Evolutionary conservation across 805 yeast species (phyloP).

Genomic region (Candida nonsorbophila): DNA sequence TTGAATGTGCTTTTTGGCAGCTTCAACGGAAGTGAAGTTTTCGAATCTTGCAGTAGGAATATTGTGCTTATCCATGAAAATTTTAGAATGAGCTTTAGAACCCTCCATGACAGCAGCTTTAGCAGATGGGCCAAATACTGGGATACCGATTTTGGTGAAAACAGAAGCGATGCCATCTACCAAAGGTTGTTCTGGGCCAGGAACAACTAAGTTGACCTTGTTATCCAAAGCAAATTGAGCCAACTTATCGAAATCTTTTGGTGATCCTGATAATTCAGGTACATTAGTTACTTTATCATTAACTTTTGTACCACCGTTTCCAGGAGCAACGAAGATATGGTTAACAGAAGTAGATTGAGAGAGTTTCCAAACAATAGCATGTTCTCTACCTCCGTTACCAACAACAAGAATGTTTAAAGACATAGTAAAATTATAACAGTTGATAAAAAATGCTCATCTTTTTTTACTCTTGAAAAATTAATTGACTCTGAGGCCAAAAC

Average conservation of each 20-base stretch:
- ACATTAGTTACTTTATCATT: conserved; percentile 61
- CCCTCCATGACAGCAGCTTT: conserved; percentile 95
- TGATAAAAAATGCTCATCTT: not conserved
- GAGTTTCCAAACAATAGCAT: conserved; percentile 90
- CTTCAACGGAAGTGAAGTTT: conserved; percentile 72
- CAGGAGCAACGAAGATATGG: conserved; percentile 88
- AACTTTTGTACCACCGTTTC: conserved; percentile 86
- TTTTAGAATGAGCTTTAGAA: conserved; percentile 89
- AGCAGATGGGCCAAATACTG: conserved; percentile 94
- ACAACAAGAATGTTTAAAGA: conserved; percentile 65
- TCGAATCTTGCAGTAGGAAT: conserved; percentile 93
- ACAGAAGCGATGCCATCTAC: conserved; percentile 83
- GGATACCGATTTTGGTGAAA: conserved; percentile 80
- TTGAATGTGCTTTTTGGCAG: conserved; percentile 68
- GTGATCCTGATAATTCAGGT: conserved; percentile 54
- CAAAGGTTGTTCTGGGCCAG: conserved; percentile 99
- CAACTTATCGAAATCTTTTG: conserved; percentile 62
- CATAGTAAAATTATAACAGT: conserved; percentile 5
- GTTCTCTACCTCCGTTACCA: conserved; percentile 99
- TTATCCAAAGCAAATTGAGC: conserved; percentile 71
- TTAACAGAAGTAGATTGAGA: conserved; percentile 69
- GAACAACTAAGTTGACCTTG: conserved; percentile 69
- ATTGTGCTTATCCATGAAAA: conserved; percentile 84
- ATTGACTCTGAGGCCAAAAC: too few relatives aligned
- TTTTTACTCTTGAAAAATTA: too few relatives aligned